phyloP scores from a whole-genome alignment of 176 grass and related monocot genomes.

The Lolium perenne region DNA sequence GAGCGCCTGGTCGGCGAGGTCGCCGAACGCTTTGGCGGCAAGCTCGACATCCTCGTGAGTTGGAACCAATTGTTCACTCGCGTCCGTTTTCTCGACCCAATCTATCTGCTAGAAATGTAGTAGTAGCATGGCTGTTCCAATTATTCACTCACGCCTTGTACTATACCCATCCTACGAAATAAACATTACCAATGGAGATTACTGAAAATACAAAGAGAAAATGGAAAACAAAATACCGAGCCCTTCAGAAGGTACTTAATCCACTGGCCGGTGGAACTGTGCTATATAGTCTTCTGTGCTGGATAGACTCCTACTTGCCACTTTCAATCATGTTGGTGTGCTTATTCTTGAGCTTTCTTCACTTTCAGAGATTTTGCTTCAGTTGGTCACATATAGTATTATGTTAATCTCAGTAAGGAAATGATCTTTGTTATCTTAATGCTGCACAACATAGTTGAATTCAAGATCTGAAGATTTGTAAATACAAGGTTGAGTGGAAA shows the following conservation, averaged over 20 bases:
- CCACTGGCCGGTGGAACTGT: background rate
- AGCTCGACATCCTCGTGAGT: conserved; percentile 69
- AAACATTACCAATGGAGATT: background rate
- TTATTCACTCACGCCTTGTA: background rate
- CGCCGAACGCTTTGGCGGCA: conserved; percentile 53
- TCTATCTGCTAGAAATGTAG: background rate
- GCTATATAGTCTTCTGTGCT: background rate
- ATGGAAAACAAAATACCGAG: background rate
- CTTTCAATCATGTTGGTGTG: background rate
- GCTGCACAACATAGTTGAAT: background rate
- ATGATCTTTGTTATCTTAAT: background rate
- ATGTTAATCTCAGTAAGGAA: background rate
- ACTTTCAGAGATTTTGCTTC: background rate
- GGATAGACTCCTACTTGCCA: background rate
- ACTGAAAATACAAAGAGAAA: background rate
- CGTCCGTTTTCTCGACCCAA: background rate
- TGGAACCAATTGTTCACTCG: background rate
- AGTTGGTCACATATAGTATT: background rate
- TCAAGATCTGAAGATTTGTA: background rate
- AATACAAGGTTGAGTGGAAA: background rate
- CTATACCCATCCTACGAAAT: background rate
- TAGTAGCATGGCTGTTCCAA: background rate
- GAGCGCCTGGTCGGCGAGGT: conserved; percentile 43
- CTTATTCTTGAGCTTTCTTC: background rate
- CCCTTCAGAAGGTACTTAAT: background rate